These are phyloP conservation scores for Neurospora hispaniola DNA, from an alignment of 495 filamentous ascomycete genomes.

Conservation along the genomic window DNA sequence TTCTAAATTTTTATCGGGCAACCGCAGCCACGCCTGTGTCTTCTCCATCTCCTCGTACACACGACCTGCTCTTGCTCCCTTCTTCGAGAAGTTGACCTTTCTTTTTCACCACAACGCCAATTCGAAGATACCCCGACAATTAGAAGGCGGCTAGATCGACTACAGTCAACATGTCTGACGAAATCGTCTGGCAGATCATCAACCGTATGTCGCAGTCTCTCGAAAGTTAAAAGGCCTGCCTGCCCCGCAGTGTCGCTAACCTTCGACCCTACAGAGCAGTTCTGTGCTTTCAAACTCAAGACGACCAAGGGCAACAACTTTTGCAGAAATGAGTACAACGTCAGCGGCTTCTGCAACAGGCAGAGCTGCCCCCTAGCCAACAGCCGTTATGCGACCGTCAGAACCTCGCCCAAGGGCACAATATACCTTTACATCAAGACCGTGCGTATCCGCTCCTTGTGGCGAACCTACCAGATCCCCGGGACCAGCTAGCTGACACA, in stretches of 20 bases:
- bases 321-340: slow-evolving; percentile 80
- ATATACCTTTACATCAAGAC: slow-evolving; percentile 99
- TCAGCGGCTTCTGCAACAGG: slow-evolving; percentile 88
- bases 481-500: not conserved
- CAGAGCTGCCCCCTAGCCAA: slow-evolving; percentile 95
- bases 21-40: not conserved
- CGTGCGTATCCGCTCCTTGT: slow-evolving; percentile 25
- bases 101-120: not conserved
- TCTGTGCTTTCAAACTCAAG: slow-evolving; percentile 94
- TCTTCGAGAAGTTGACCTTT: not conserved
- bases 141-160: not conserved
- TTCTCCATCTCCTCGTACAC: not conserved
- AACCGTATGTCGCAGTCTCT: slow-evolving; percentile 16
- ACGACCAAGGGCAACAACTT: slow-evolving; percentile 89
- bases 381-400: slow-evolving; percentile 87
- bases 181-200: slow-evolving; percentile 74
- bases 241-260: slow-evolving; percentile 3
- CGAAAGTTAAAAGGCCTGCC: not conserved
- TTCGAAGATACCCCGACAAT: not conserved
- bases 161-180: slow-evolving; percentile 52
- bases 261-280: slow-evolving; percentile 50
- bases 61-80: not conserved
- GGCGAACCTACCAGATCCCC: not conserved
- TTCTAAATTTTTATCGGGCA: slow-evolving; percentile 1
- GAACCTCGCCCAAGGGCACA: slow-evolving; percentile 64